Conservation (phyloP, 305 asterid genomes). For the Petunia hybrid region DNA sequence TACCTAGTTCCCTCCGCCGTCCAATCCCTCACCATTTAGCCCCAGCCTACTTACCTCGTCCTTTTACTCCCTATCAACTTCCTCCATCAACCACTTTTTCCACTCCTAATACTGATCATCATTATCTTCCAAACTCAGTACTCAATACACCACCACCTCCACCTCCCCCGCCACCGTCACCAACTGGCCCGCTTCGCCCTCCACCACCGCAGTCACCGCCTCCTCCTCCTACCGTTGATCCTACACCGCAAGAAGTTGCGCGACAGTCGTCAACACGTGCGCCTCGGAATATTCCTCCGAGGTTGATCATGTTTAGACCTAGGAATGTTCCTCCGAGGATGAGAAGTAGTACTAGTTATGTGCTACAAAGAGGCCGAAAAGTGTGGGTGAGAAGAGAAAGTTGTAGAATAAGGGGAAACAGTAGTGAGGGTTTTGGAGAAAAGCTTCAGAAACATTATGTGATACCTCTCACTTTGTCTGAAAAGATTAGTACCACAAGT, state of each 20-base stretch:
- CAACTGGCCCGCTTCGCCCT: neutral
- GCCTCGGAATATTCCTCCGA: neutral
- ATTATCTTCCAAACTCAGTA: neutral
- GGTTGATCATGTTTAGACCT: too few relatives aligned
- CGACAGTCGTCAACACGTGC: neutral
- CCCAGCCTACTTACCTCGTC: neutral
- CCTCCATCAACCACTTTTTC: neutral
- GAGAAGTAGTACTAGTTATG: neutral
- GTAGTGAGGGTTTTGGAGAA: neutral
- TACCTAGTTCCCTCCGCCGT: neutral
- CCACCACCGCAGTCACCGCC: conserved; percentile 12
- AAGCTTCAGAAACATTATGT: conserved; percentile 34
- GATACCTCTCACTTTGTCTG: conserved; percentile 45
- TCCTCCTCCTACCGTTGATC: neutral
- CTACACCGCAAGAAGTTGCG: neutral
- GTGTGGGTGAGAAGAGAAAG: neutral
- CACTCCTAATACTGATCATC: neutral
- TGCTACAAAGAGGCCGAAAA: neutral
- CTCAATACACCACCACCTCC: neutral
- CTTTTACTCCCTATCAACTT: neutral
- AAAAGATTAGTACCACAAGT: conserved; percentile 45
- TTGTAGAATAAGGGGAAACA: too few relatives aligned
- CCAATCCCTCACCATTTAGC: neutral
- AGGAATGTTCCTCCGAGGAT: neutral
- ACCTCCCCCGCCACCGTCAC: neutral